Evolutionary conservation across 2,329 filamentous ascomycete species (phyloP), one percentile per base, ranked within the genome.

Genomic region (Penicillium sp.): DNA sequence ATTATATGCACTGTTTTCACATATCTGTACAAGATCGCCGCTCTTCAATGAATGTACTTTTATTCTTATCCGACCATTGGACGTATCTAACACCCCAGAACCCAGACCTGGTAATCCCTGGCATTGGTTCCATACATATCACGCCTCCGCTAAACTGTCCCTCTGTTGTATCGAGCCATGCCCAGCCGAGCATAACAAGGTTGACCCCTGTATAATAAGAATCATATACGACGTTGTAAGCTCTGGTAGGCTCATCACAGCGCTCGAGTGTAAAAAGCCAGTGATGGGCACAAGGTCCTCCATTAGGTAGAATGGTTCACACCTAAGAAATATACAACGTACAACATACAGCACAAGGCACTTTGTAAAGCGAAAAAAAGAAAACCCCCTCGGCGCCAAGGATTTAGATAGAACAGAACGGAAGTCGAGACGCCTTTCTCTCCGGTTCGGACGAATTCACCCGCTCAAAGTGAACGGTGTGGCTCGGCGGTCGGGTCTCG

Each of bases 1-100:
- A 82, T 79, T 66, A 44, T 86, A 82, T 3, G 51, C 90, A 90
- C 57, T 47, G 43, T 53, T 81, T 76, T 52, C 89, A 62, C 66
- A 68, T 70, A 70, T 62, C 62, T 60, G 61, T 56, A 63, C 49
- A 90, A 75, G 61, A 95, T 77, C 18, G 90, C 90, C 2, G 89
- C 90, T 59, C 90, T 88, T 63, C 63, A 58, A 65, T 62, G 54
- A 67, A 56, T 63, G 59, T 65, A 61, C 46, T 61, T 57, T 42
- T 60, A 60, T 61, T 54, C 35, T 46, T 23, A 38, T 39, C 23
- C 14, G 16, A 30, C 30, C 6, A n/a, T 43, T 16, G 26, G 26
- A 43, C 41, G 7, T 26, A 11, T 3, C 27, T 34, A 16, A 14
- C 16, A 23, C 19, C 8, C 9, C 7, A 19, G 16, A 51, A 46